Evolutionary conservation across 176 grass and related monocot genomes (phyloP).

Genomic region (Typha latifolia): DNA sequence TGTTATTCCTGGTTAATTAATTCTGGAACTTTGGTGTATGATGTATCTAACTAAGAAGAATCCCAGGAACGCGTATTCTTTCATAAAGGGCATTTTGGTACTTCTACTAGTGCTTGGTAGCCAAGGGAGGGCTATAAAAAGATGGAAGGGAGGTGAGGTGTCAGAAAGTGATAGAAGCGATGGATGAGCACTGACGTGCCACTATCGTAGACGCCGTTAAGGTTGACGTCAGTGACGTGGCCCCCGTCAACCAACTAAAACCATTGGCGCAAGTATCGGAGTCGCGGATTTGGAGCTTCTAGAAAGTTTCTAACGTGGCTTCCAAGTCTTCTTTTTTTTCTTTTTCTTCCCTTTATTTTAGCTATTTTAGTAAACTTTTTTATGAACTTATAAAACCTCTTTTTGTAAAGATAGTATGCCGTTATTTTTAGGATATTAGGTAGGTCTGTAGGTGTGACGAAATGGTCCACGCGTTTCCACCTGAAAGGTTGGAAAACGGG

Average conservation of each 20-base stretch:
- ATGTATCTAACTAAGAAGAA: too few relatives aligned
- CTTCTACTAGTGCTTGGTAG: background rate
- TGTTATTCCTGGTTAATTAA: background rate
- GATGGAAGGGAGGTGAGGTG: background rate
- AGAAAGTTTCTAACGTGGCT: background rate
- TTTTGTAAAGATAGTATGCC: too few relatives aligned
- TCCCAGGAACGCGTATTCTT: background rate
- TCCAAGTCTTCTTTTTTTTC: background rate
- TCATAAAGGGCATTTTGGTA: background rate
- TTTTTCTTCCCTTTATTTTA: too few relatives aligned
- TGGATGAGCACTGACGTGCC: background rate
- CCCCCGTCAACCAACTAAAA: background rate
- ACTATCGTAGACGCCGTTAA: background rate
- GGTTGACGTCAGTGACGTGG: background rate
- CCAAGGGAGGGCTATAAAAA: background rate
- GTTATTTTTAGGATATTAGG: too few relatives aligned
- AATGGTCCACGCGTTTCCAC: too few relatives aligned
- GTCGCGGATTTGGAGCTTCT: background rate
- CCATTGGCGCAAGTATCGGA: background rate
- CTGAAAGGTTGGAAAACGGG: too few relatives aligned
- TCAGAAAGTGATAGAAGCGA: background rate
- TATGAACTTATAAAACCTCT: too few relatives aligned
- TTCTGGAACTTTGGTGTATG: background rate
- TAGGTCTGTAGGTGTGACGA: too few relatives aligned
- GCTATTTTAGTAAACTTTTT: too few relatives aligned